These are phyloP conservation scores for Cordyceps javanica DNA, from an alignment of 2,329 filamentous ascomycete genomes.

Conservation along the genomic window DNA sequence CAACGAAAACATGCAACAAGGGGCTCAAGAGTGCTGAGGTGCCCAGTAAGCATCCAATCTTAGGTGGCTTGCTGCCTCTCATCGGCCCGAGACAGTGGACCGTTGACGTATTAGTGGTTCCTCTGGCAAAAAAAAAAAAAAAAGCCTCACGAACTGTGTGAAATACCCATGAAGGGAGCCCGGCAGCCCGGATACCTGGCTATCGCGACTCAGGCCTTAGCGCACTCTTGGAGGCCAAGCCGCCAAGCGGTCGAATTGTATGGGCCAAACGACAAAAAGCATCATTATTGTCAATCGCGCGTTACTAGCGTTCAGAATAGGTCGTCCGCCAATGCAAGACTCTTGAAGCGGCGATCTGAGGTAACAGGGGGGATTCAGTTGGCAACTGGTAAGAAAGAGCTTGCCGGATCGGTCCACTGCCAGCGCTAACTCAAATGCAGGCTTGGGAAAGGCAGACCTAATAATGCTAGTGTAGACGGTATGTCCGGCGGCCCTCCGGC, in stretches of 20 bases:
- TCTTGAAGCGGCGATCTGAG: not conserved
- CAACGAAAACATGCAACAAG: not conserved
- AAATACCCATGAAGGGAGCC: not conserved
- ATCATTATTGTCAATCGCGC: too few species aligned
- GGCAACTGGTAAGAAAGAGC: not conserved
- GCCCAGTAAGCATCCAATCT: conserved; percentile 5
- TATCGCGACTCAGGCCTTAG: not conserved
- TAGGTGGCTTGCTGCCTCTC: not conserved
- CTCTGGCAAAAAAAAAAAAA: not conserved
- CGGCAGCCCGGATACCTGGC: not conserved
- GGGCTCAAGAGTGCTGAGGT: not conserved
- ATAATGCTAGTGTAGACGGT: too few species aligned
- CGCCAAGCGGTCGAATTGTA: too few species aligned
- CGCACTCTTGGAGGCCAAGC: not conserved
- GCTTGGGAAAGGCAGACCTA: too few species aligned
- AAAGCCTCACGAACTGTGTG: not conserved
- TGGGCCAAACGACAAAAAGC: too few species aligned
- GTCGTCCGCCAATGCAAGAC: too few species aligned
- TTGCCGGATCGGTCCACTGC: conserved; percentile 9
- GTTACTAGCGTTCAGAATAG: too few species aligned
- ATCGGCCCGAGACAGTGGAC: conserved; percentile 12
- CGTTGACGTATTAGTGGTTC: conserved; percentile 10
- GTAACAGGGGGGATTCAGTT: not conserved
- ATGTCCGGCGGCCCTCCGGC: conserved; percentile 2
- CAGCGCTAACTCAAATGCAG: not conserved